Conservation (phyloP, 441 rosid genomes). For the Euphorbia celastroides region DNA sequence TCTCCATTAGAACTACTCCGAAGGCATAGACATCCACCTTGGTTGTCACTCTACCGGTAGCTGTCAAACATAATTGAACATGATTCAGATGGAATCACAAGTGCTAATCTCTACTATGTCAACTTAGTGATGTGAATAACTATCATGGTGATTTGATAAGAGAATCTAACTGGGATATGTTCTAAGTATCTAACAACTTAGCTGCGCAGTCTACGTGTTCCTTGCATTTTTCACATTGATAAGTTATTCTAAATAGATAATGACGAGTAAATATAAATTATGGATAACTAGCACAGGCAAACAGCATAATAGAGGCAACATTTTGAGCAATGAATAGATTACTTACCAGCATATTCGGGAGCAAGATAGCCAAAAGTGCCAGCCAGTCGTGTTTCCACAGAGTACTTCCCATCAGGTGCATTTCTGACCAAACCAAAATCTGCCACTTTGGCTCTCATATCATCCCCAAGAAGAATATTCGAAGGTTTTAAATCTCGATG, state of each 20-base stretch:
- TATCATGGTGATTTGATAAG: neutral
- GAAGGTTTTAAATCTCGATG: constrained; percentile 50
- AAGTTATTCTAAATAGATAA: too few species aligned
- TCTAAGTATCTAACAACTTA: neutral
- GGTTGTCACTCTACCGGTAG: constrained; percentile 23
- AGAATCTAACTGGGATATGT: neutral
- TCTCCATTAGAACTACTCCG: constrained; percentile 42
- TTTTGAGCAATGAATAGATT: neutral
- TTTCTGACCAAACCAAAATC: constrained; percentile 90
- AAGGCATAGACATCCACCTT: constrained; percentile 35
- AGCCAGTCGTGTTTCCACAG: constrained; percentile 76
- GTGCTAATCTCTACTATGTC: neutral
- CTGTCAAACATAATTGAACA: constrained; percentile 13
- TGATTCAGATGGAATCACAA: neutral
- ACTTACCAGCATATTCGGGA: constrained; percentile 52
- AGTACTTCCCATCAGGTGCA: constrained; percentile 73
- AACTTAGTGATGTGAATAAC: neutral
- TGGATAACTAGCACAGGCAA: neutral
- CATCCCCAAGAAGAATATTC: constrained; percentile 87
- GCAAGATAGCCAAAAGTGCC: constrained; percentile 57
- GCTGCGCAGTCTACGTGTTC: neutral
- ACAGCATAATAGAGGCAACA: neutral
- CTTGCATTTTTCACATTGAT: too few species aligned
- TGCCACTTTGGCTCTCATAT: constrained; percentile 92
- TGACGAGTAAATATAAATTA: neutral